Conservation (phyloP, 495 filamentous ascomycete species). For the Daldinia childiae region DNA sequence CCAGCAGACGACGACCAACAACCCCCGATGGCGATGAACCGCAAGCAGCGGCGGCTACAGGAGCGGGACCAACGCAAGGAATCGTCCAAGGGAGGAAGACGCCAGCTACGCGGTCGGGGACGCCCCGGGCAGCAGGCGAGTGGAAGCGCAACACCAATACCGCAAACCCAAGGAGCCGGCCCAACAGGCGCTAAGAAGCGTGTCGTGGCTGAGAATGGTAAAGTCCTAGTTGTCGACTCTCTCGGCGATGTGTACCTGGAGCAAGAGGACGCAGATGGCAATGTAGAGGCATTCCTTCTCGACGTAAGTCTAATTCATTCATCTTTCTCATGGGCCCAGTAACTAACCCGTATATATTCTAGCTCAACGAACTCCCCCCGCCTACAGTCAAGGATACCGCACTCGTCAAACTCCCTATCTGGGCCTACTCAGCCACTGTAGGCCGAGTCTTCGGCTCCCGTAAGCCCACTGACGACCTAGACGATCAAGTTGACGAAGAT, state of each 20-base stretch:
- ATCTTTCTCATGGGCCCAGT: neutral
- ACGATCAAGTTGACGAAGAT: conserved; percentile 37
- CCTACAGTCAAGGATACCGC: conserved; percentile 77
- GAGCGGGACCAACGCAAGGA: conserved; percentile 82
- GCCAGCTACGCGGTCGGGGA: conserved; percentile 39
- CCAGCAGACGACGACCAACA: conserved; percentile 59
- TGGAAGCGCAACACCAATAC: conserved; percentile 42
- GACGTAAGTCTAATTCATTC: conserved; percentile 64
- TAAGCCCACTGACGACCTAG: conserved; percentile 45
- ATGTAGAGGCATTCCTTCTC: conserved; percentile 81
- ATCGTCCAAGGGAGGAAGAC: conserved; percentile 49
- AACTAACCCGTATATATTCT: conserved; percentile 6
- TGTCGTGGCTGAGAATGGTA: conserved; percentile 93
- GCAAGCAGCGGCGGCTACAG: conserved; percentile 86
- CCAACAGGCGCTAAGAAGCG: conserved; percentile 77
- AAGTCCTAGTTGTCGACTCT: conserved; percentile 90
- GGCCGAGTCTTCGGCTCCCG: conserved; percentile 60
- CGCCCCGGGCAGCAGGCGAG: conserved; percentile 48
- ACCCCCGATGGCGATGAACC: conserved; percentile 71
- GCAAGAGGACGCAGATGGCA: conserved; percentile 86
- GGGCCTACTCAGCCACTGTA: conserved; percentile 67
- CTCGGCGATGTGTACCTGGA: conserved; percentile 92
- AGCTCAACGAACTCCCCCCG: conserved; percentile 70
- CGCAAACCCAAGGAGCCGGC: conserved; percentile 50
- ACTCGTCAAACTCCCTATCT: conserved; percentile 72